Percentiles rank a stretch among this genome's conserved stretches.
Conservation (phyloP, 192 early-diverging fungal genomes). For the Coemansia sp. region DNA sequence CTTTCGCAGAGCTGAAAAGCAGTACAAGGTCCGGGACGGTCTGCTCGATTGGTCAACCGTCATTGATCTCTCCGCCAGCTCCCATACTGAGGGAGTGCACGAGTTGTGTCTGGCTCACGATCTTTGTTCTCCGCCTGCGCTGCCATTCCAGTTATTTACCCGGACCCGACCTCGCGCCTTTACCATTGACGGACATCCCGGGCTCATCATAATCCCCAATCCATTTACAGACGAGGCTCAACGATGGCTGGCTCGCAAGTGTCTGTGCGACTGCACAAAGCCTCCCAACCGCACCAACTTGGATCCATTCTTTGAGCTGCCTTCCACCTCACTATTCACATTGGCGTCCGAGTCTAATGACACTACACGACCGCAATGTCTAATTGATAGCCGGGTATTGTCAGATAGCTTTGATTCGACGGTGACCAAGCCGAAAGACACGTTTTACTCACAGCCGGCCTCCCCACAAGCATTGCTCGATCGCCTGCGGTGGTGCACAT, state of each 20-base stretch:
- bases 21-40: conserved; percentile 56
- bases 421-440: conserved; percentile 32
- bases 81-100: conserved; percentile 15
- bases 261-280: conserved; percentile 71
- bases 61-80: conserved; percentile 53
- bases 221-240: conserved; percentile 74
- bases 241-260: conserved; percentile 65
- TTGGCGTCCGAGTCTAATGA: conserved; percentile 5
- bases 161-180: conserved; percentile 36
- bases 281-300: conserved; percentile 87
- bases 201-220: conserved; percentile 78
- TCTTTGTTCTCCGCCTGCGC: conserved; percentile 21
- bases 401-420: conserved; percentile 29
- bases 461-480: conserved; percentile 17
- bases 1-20: conserved; percentile 70
- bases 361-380: conserved; percentile 41
- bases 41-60: conserved; percentile 57
- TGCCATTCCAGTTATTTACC: conserved; percentile 27
- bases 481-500: conserved; percentile 69
- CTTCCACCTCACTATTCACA: conserved; percentile 55
- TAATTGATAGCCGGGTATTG: conserved; percentile 35
- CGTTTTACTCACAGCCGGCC: conserved; percentile 27
- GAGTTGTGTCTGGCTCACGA: conserved; percentile 27
- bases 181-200: conserved; percentile 51
- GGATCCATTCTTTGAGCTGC: conserved; percentile 80